phyloP scores from a whole-genome alignment of 768 basidiomycete species.

The Auriscalpium vulgare region DNA sequence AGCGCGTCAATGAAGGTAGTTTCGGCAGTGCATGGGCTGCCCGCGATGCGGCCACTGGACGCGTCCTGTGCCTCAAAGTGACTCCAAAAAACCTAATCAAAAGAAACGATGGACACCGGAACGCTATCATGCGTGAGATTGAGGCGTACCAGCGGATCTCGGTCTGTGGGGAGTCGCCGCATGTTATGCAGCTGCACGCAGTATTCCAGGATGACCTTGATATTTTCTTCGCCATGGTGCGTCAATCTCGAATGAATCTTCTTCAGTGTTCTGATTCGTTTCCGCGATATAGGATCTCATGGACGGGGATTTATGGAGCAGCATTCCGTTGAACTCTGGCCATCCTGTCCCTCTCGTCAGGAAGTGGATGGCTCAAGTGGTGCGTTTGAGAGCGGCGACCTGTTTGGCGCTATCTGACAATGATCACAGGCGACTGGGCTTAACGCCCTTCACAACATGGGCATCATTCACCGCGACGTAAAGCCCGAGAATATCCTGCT shows the following conservation, averaged over 20 bases:
- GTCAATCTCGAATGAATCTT: not conserved
- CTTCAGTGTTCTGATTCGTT: not conserved
- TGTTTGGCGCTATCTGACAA: not conserved
- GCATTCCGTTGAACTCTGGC: not conserved
- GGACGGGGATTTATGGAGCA: conserved; percentile 8
- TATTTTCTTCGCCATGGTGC: conserved; percentile 13
- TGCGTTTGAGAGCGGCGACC: not conserved
- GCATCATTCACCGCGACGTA: conserved; percentile 15
- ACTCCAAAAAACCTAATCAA: conserved; percentile 9
- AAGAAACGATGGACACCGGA: conserved; percentile 6
- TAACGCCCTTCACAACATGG: conserved; percentile 14
- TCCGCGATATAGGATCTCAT: conserved; percentile 9
- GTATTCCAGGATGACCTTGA: conserved; percentile 10
- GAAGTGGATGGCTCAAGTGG: conserved; percentile 15
- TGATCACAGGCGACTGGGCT: conserved; percentile 9
- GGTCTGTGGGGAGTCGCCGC: conserved; percentile 10
- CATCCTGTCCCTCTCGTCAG: not conserved
- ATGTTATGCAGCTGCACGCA: conserved; percentile 14
- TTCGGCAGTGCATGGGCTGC: conserved; percentile 13
- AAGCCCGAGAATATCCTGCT: conserved; percentile 17
- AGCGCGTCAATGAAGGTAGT: conserved; percentile 8
- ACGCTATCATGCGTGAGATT: conserved; percentile 12
- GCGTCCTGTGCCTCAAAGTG: conserved; percentile 7
- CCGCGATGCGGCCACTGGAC: conserved; percentile 11
- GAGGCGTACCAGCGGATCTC: conserved; percentile 15